Percentiles rank a stretch among this genome's conserved stretches.
These are phyloP conservation scores for Nicotiana tabacum DNA, from an alignment of 257 asterid species.

Conservation along the genomic window DNA sequence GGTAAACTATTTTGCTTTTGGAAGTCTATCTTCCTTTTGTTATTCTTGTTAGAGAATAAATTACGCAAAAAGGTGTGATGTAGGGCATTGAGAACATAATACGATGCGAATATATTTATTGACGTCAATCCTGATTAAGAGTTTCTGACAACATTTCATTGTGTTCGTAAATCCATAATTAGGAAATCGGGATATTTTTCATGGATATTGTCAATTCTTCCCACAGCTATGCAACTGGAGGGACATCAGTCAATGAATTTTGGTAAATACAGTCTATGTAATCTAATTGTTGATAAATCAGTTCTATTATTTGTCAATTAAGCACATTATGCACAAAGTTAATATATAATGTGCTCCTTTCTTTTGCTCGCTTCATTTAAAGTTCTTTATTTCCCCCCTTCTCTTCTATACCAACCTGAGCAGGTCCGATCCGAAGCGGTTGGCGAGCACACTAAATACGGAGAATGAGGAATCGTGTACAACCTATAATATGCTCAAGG, in stretches of 20 bases:
- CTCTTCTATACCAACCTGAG: not conserved
- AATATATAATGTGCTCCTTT: not conserved
- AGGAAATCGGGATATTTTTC: constrained; percentile 77
- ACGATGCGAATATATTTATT: not conserved
- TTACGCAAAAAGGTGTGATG: not conserved
- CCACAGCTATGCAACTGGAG: constrained; percentile 90
- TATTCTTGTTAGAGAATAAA: not conserved
- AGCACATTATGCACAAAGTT: not conserved
- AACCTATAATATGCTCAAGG: constrained; percentile 93
- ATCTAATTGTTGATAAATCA: not conserved
- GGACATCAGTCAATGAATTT: constrained; percentile 63
- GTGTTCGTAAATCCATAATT: constrained; percentile 5
- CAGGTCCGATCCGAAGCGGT: constrained; percentile 72
- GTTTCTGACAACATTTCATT: not conserved
- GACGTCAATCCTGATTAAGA: not conserved
- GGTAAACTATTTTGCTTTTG: constrained; percentile 28
- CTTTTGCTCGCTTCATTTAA: not conserved
- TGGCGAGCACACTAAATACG: constrained; percentile 42
- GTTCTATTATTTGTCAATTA: not conserved
- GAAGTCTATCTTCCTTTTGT: not conserved
- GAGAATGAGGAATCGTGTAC: constrained; percentile 91
- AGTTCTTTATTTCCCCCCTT: not conserved
- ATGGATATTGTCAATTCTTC: constrained; percentile 77
- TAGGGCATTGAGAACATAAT: not conserved
- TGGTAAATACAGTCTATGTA: constrained; percentile 35